Evolutionary conservation across 164 flowering plant genomes (phyloP).

Genomic region (Aristolochia fimbriata): DNA sequence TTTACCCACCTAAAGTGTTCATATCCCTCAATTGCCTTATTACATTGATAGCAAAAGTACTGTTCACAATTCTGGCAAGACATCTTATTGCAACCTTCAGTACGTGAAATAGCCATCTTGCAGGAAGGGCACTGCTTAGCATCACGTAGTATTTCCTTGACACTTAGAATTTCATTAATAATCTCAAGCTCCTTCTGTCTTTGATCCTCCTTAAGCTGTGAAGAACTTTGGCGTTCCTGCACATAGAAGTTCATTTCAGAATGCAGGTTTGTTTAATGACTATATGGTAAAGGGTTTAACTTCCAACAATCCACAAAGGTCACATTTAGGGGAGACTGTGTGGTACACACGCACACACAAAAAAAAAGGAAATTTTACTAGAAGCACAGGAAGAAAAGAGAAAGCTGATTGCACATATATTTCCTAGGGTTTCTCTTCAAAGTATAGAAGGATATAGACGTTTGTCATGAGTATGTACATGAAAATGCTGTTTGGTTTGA

Average conservation of each 20-base stretch:
- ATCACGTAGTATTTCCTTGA: conserved; percentile 53
- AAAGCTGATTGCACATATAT: too few species aligned
- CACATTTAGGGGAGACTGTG: neutral
- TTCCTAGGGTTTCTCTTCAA: too few species aligned
- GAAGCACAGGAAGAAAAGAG: too few species aligned
- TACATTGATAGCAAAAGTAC: conserved; percentile 74
- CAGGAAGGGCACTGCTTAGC: conserved; percentile 89
- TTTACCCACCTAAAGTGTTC: conserved; percentile 66
- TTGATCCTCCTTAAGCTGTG: conserved; percentile 42
- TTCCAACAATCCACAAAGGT: too few species aligned
- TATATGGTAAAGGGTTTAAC: too few species aligned
- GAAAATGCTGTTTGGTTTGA: too few species aligned
- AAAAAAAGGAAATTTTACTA: too few species aligned
- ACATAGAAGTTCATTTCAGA: neutral
- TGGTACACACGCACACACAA: too few species aligned
- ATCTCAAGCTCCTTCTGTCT: conserved; percentile 48
- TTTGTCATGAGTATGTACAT: too few species aligned
- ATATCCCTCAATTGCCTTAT: conserved; percentile 63
- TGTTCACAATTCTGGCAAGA: conserved; percentile 66
- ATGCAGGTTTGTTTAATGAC: too few species aligned
- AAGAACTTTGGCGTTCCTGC: conserved; percentile 74
- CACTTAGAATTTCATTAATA: conserved; percentile 71
- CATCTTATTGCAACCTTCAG: conserved; percentile 95
- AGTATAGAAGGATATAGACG: too few species aligned
- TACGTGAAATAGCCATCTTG: conserved; percentile 77